A percentile compares a stretch with the other conserved stretches of the same genome.
phyloP scores from a whole-genome alignment of 164 flowering plant genomes.

The Tetrastigma voinierianum region DNA sequence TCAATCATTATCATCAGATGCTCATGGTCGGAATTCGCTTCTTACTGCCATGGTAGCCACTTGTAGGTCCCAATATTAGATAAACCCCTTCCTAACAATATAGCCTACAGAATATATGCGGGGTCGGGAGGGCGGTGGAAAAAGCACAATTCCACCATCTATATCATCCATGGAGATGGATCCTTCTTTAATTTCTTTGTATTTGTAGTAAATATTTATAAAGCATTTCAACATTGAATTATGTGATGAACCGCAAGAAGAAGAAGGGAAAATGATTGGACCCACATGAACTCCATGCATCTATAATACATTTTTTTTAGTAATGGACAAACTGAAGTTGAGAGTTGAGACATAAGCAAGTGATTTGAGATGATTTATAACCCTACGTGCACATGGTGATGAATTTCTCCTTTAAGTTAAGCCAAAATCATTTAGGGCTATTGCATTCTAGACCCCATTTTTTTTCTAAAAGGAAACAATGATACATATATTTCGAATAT shows the following conservation, averaged over 20 bases:
- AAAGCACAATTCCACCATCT: background rate
- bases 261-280: too few relatives aligned
- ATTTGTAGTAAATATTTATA: background rate
- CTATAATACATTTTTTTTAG: too few relatives aligned
- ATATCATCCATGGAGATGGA: background rate
- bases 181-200: constrained; percentile 1
- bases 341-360: too few relatives aligned
- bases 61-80: constrained; percentile 4
- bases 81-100: background rate
- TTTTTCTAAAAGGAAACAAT: background rate
- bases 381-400: too few relatives aligned
- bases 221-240: background rate
- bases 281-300: too few relatives aligned
- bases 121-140: constrained; percentile 19
- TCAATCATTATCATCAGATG: constrained; percentile 19
- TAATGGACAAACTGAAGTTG: too few relatives aligned
- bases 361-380: too few relatives aligned
- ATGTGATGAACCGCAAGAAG: background rate
- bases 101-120: constrained; percentile 14
- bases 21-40: constrained; percentile 18
- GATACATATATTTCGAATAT: background rate
- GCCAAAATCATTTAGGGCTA: too few relatives aligned
- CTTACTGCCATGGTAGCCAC: constrained; percentile 6
- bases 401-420: too few relatives aligned
- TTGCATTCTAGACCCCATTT: too few relatives aligned